Percentiles rank a stretch among this genome's conserved stretches.
Conservation (phyloP, 192 early-diverging fungal genomes). For the Coemansia sp. region DNA sequence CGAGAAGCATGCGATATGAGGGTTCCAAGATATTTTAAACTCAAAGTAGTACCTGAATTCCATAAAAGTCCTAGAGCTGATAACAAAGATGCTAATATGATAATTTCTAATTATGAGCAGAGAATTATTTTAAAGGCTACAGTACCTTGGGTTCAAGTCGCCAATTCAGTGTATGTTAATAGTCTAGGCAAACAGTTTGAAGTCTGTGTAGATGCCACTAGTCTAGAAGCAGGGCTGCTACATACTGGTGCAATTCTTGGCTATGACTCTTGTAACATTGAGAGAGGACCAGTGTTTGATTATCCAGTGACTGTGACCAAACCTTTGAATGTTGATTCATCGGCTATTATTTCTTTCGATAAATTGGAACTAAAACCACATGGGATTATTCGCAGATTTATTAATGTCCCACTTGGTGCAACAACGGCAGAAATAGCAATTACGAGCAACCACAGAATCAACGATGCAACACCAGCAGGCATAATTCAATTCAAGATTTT, state of each 20-base stretch:
- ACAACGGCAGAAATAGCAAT: constrained; percentile 66
- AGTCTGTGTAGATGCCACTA: constrained; percentile 78
- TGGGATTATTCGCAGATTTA: constrained; percentile 74
- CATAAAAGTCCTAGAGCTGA: constrained; percentile 52
- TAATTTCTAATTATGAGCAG: constrained; percentile 76
- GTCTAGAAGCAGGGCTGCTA: constrained; percentile 71
- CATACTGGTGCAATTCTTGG: constrained; percentile 78
- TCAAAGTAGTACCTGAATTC: constrained; percentile 37
- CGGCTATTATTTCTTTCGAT: constrained; percentile 57
- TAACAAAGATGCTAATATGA: constrained; percentile 62
- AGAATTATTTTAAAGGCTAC: constrained; percentile 69
- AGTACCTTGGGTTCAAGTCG: constrained; percentile 74
- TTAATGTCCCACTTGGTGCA: constrained; percentile 80
- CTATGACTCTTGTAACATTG: constrained; percentile 72
- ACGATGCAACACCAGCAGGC: constrained; percentile 55
- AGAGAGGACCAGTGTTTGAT: constrained; percentile 77
- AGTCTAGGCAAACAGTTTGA: constrained; percentile 66
- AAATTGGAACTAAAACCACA: constrained; percentile 70
- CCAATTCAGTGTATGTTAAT: constrained; percentile 72
- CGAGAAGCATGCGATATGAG: constrained; percentile 74
- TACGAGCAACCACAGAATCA: constrained; percentile 22
- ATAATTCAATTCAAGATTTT: constrained; percentile 67
- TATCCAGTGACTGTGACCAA: constrained; percentile 90
- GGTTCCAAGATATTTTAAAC: constrained; percentile 58
- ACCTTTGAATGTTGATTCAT: constrained; percentile 58